Evolutionary conservation across 805 yeast species (phyloP), one percentile per base, ranked within the genome.

Genomic region (Tetrapisispora iriomotensis): DNA sequence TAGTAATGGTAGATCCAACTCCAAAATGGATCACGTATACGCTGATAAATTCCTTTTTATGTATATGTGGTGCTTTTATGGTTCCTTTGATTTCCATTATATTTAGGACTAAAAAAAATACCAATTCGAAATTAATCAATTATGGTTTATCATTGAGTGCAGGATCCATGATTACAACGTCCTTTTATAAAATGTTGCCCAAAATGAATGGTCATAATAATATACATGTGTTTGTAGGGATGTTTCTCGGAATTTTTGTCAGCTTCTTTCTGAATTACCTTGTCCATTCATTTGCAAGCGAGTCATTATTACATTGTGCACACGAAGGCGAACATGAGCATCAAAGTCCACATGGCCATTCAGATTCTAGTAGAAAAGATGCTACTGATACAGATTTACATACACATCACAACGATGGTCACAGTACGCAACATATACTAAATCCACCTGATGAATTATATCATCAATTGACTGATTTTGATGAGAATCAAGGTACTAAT

Each of bases 241-340:
- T 53, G 22, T 8, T 75, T 3, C 50, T 62, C 1, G 97, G 98
- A 2, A 72, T 82, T 2, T 33, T 64, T 1, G 45, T 75, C 2
- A 84, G 95, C 53, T 57, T 75, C 1, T 43, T 60, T 2, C 62
- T 90, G 40, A 88, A 87, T 57, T 56, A 66, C 21, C 27, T 80
- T 1, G 75, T 92, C 5, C 96, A 88, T 58, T 58, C 75, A 26
- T 59, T 78, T 38, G 84, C 96, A 0, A 75, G 90, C 37, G 84
- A 84, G 55, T 78, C 88, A 24, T 73, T 88, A 25, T 82, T 88
- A 0, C 96, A 87, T 54, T 87, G 96, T 60, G 81, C 76, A 13
- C 95, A 87, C 51, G 66, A 56, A 12, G 59, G 42, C 8, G 50
- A 42, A 10, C 48, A 45, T 13, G 48, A 46, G 18, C 46, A 54